phyloP scores from a whole-genome alignment of 495 filamentous ascomycete species.

The Aspergillus sclerotioniger region DNA sequence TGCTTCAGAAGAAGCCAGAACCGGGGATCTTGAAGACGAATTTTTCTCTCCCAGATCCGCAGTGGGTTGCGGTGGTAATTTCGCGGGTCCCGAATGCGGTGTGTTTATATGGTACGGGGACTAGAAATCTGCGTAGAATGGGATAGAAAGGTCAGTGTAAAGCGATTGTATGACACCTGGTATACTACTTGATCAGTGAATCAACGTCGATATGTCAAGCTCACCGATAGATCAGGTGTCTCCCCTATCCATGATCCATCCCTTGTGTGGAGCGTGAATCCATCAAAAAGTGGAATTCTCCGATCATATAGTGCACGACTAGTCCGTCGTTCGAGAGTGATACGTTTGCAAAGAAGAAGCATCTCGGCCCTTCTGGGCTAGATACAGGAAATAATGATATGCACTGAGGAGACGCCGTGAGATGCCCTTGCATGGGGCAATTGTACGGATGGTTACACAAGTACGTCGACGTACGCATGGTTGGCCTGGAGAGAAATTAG shows the following conservation, averaged over 20 bases:
- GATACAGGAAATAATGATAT: slow-evolving; percentile 11
- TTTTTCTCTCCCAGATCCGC: slow-evolving; percentile 21
- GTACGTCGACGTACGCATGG: neutral
- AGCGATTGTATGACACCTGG: neutral
- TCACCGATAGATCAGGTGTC: neutral
- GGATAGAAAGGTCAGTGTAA: neutral
- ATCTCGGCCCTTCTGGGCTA: neutral
- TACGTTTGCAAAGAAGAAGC: neutral
- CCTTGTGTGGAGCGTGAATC: neutral
- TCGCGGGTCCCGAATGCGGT: slow-evolving; percentile 21
- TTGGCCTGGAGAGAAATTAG: neutral
- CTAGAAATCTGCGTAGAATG: slow-evolving; percentile 9
- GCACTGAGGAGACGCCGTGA: slow-evolving; percentile 4
- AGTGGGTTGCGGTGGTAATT: slow-evolving; percentile 25
- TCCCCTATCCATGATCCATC: neutral
- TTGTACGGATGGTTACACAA: neutral
- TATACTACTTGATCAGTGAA: neutral
- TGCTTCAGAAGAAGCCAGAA: no score
- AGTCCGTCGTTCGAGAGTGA: neutral
- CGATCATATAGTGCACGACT: neutral
- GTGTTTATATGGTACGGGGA: slow-evolving; percentile 16
- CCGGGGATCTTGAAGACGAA: neutral
- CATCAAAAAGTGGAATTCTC: neutral
- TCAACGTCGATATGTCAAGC: neutral
- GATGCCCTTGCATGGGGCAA: neutral